Evolutionary conservation across 2,329 filamentous ascomycete species (phyloP).

Genomic region (Dryadomyces quercivorus): DNA sequence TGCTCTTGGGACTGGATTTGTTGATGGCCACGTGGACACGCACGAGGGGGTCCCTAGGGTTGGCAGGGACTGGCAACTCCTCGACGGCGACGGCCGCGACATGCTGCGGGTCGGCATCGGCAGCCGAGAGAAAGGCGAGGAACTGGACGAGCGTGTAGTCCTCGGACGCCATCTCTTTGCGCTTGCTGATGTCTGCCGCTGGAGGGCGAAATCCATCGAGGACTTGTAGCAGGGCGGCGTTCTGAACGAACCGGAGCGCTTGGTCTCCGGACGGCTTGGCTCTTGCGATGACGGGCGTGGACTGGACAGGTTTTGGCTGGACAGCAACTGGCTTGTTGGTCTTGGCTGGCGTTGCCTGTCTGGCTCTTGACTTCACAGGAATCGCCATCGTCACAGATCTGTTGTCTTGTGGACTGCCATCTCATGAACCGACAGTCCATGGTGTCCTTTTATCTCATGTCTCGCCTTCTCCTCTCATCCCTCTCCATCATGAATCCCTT

Average conservation of each 20-base stretch:
- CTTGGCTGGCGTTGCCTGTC: no score
- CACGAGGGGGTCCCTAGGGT: not conserved
- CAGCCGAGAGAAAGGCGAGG: conserved; percentile 2
- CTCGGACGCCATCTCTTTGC: not conserved
- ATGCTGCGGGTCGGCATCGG: conserved; percentile 1
- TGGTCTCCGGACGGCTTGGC: not conserved
- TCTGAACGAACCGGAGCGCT: not conserved
- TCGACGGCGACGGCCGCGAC: conserved; percentile 3
- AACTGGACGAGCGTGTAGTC: not conserved
- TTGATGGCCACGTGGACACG: conserved; percentile 6
- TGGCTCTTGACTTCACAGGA: no score
- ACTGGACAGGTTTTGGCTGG: no score
- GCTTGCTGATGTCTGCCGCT: not conserved
- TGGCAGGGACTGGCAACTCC: not conserved
- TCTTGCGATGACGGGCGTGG: not conserved
- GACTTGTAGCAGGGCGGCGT: conserved; percentile 1
- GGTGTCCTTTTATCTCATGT: no score
- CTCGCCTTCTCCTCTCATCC: no score
- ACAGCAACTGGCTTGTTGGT: no score
- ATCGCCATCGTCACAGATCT: no score
- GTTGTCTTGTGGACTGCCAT: no score
- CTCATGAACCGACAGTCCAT: no score
- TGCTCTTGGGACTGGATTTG: not conserved
- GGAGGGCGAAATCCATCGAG: not conserved
- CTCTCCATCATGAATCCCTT: no score